These are phyloP conservation scores for Strobilomyces dryophilus DNA, from an alignment of 768 basidiomycete species.

Conservation along the genomic window DNA sequence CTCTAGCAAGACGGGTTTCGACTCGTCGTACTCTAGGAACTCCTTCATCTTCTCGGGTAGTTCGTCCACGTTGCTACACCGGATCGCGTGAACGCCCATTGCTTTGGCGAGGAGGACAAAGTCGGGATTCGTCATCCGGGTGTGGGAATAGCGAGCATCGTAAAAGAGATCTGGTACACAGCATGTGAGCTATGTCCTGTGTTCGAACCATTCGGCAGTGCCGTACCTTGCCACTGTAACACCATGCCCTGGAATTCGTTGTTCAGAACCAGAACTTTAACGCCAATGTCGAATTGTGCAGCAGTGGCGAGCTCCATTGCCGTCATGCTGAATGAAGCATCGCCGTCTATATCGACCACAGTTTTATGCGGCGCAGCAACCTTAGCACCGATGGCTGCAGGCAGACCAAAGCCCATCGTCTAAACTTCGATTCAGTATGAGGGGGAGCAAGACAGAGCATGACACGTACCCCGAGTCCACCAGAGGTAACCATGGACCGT, in stretches of 20 bases:
- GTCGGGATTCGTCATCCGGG: conserved; percentile 92
- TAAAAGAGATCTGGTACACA: conserved; percentile 80
- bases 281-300: conserved; percentile 85
- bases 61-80: conserved; percentile 65
- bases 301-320: conserved; percentile 99
- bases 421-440: conserved; percentile 25
- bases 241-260: conserved; percentile 99
- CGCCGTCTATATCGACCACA: conserved; percentile 95
- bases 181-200: conserved; percentile 1
- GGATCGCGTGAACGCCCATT: conserved; percentile 91
- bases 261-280: conserved; percentile 90
- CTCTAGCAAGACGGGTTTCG: conserved; percentile 87
- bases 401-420: conserved; percentile 99
- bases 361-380: conserved; percentile 91
- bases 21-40: conserved; percentile 91
- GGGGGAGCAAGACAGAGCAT: neutral
- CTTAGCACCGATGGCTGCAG: conserved; percentile 93
- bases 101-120: conserved; percentile 85
- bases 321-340: conserved; percentile 99
- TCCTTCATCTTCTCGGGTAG: conserved; percentile 97
- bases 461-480: conserved; percentile 82
- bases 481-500: conserved; percentile 85
- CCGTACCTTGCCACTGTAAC: conserved; percentile 93
- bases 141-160: conserved; percentile 94
- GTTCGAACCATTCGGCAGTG: neutral